A percentile compares a stretch with the other conserved stretches of the same genome.
Conservation (phyloP, 2,329 filamentous ascomycete genomes). For the Claviceps maximensis region DNA sequence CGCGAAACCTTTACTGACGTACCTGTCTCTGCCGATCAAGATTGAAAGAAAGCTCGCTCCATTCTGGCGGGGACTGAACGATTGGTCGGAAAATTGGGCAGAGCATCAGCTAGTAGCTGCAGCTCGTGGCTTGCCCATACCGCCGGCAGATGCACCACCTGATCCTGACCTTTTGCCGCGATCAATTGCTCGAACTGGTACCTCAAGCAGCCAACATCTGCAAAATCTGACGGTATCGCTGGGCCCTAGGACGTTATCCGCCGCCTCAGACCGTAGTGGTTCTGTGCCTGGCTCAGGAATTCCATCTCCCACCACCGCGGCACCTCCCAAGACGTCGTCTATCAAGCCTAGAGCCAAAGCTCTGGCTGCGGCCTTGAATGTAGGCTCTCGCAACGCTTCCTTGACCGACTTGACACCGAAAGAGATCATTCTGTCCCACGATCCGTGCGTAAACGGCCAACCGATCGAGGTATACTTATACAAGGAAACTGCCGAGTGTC, state of each 20-base stretch:
- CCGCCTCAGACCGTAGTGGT: constrained; percentile 55
- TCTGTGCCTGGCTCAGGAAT: constrained; percentile 44
- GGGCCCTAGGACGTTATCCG: constrained; percentile 60
- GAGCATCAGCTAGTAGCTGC: constrained; percentile 92
- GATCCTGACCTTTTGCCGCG: constrained; percentile 47
- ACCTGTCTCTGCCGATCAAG: constrained; percentile 30
- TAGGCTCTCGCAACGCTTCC: constrained; percentile 59
- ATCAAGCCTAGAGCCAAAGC: constrained; percentile 84
- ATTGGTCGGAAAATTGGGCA: constrained; percentile 79
- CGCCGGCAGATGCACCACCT: constrained; percentile 70
- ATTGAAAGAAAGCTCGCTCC: constrained; percentile 86
- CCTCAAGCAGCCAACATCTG: constrained; percentile 43
- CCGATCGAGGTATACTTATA: constrained; percentile 87
- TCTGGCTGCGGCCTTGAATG: constrained; percentile 64
- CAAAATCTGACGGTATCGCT: constrained; percentile 71
- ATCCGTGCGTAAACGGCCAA: constrained; percentile 89
- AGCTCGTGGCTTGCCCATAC: constrained; percentile 70
- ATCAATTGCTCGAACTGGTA: constrained; percentile 29
- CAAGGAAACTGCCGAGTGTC: constrained; percentile 80
- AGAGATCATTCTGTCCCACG: constrained; percentile 66
- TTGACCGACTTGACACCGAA: constrained; percentile 60
- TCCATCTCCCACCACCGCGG: constrained; percentile 36
- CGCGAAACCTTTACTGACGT: neutral
- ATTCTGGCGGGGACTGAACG: constrained; percentile 88
- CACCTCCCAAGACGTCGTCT: constrained; percentile 35